These are phyloP conservation scores for Coemansia sp. DNA, from an alignment of 192 early-diverging fungal genomes.

Conservation along the genomic window DNA sequence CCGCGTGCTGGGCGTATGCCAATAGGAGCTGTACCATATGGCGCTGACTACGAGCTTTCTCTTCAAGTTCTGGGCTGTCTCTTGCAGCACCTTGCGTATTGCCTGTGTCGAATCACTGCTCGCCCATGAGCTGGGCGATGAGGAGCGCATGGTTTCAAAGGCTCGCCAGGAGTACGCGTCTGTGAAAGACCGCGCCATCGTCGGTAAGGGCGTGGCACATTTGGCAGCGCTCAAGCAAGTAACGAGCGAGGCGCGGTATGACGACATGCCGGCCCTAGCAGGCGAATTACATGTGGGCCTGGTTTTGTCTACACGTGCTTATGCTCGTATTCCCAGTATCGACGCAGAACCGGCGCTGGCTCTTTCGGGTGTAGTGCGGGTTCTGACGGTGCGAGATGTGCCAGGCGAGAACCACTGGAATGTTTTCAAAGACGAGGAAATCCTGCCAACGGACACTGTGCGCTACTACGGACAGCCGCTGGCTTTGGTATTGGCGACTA, in stretches of 20 bases:
- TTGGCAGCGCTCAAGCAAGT: conserved; percentile 78
- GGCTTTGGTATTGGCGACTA: conserved; percentile 77
- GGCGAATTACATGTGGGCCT: conserved; percentile 72
- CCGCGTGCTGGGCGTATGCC: conserved; percentile 74
- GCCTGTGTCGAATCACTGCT: conserved; percentile 11
- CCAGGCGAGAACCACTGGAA: conserved; percentile 63
- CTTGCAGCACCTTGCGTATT: conserved; percentile 16
- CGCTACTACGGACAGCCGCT: conserved; percentile 74
- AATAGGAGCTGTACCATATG: conserved; percentile 64
- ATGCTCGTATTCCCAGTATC: conserved; percentile 67
- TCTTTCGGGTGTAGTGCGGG: conserved; percentile 65
- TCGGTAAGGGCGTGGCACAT: conserved; percentile 74
- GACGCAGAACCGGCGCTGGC: conserved; percentile 64
- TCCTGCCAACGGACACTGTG: conserved; percentile 74
- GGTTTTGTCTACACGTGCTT: conserved; percentile 66
- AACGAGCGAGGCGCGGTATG: conserved; percentile 81
- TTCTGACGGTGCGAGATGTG: conserved; percentile 69
- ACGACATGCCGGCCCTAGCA: conserved; percentile 75
- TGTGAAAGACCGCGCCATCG: conserved; percentile 42
- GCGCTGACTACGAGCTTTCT: conserved; percentile 64
- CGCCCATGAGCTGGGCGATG: conserved; percentile 16
- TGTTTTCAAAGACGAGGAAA: conserved; percentile 72
- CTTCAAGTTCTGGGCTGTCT: conserved; percentile 50
- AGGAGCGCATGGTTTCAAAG: conserved; percentile 8
- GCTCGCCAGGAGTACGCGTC: conserved; percentile 58